phyloP scores from a whole-genome alignment of 1,139 yeast species.

The Kodamaea alishanica region DNA sequence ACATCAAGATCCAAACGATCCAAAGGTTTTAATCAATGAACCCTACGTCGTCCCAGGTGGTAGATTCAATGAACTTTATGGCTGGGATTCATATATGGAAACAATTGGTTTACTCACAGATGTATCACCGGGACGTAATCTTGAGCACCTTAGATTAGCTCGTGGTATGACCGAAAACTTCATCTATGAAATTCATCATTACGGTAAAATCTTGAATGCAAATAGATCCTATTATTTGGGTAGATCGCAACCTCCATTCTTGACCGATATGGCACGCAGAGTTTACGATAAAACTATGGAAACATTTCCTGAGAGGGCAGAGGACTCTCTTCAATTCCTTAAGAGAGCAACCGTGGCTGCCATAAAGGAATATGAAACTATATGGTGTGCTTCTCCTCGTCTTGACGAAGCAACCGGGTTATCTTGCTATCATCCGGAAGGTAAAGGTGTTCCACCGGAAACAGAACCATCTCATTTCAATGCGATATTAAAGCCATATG shows the following conservation, averaged over 20 bases:
- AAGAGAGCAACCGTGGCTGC: conserved; percentile 70
- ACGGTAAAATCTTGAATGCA: conserved; percentile 92
- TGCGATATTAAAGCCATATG: conserved; percentile 65
- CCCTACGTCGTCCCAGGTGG: conserved; percentile 98
- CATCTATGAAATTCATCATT: conserved; percentile 82
- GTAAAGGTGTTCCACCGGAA: conserved; percentile 92
- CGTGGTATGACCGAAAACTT: conserved; percentile 92
- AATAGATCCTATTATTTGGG: conserved; percentile 88
- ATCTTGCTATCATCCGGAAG: conserved; percentile 88
- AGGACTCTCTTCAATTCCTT: conserved; percentile 55
- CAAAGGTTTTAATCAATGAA: conserved; percentile 54
- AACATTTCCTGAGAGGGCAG: conserved; percentile 30
- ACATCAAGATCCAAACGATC: conserved; percentile 47
- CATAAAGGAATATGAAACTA: conserved; percentile 76
- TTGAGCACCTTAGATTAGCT: conserved; percentile 51
- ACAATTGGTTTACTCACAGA: conserved; percentile 77
- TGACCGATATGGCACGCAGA: conserved; percentile 85
- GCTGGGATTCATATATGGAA: conserved; percentile 98
- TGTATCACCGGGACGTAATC: conserved; percentile 46
- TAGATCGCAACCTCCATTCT: conserved; percentile 96
- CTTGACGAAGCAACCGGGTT: conserved; percentile 73
- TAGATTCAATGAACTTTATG: conserved; percentile 90
- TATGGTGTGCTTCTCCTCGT: conserved; percentile 79
- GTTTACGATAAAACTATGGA: conserved; percentile 60
- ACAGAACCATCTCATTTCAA: conserved; percentile 90